Conservation (phyloP, 768 basidiomycete genomes). For the Galerina sulciceps region DNA sequence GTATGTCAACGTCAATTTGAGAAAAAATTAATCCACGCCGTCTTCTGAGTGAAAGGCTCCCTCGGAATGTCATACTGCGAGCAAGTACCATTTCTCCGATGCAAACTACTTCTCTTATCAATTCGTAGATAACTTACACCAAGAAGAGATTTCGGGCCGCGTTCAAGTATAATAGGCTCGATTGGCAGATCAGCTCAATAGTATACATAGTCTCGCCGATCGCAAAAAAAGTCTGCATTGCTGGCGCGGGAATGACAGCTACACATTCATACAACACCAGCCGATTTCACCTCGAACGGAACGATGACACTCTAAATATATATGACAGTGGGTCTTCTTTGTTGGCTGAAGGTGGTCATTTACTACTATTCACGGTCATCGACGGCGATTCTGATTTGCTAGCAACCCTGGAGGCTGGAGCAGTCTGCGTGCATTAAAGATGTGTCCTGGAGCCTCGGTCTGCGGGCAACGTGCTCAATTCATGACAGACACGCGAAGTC, state of each 20-base stretch:
- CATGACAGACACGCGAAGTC: no score
- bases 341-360: not conserved
- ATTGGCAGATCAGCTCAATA: conserved; percentile 8
- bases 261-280: no score
- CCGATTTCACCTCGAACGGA: no score
- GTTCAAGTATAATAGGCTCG: not conserved
- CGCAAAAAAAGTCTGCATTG: not conserved
- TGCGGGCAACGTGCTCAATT: conserved; percentile 6
- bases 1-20: no score
- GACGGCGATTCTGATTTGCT: not conserved
- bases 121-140: not conserved
- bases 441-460: conserved; percentile 2
- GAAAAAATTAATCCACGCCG: no score
- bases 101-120: not conserved
- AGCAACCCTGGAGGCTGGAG: not conserved
- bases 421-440: not conserved
- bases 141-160: not conserved
- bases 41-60: no score
- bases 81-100: no score
- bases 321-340: not conserved
- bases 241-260: not conserved
- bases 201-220: not conserved
- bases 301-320: no score
- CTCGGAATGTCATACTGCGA: no score
- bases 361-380: not conserved